Evolutionary conservation across 2,329 filamentous ascomycete species (phyloP).

Genomic region (Helotiales sp.): DNA sequence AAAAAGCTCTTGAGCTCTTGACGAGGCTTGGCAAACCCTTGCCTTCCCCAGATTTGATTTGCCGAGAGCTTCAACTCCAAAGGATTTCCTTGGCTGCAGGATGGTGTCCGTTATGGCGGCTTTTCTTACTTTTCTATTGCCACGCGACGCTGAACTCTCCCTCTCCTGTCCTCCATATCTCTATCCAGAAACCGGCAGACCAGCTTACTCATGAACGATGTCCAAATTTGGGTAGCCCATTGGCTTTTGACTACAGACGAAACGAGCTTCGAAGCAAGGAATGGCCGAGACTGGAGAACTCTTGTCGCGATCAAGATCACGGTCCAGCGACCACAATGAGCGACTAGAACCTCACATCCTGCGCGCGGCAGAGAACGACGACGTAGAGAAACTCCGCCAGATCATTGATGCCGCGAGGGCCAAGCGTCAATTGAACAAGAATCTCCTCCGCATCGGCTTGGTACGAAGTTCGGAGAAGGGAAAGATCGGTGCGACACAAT

Average conservation of each 20-base stretch:
- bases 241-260: neutral
- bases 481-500: slow-evolving; percentile 33
- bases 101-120: neutral
- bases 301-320: slow-evolving; percentile 28
- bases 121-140: neutral
- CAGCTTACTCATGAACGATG: neutral
- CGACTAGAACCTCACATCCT: slow-evolving; percentile 37
- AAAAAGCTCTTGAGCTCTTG: neutral
- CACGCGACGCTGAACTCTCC: neutral
- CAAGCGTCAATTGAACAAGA: slow-evolving; percentile 32
- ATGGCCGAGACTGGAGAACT: slow-evolving; percentile 15
- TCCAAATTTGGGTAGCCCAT: neutral
- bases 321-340: slow-evolving; percentile 33
- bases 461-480: slow-evolving; percentile 38
- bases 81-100: slow-evolving; percentile 10
- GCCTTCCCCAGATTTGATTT: slow-evolving; percentile 5
- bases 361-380: slow-evolving; percentile 35
- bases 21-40: slow-evolving; percentile 10
- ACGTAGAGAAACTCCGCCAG: slow-evolving; percentile 30
- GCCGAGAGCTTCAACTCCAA: slow-evolving; percentile 13
- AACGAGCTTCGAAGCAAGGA: neutral
- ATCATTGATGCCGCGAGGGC: slow-evolving; percentile 31
- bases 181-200: neutral
- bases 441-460: slow-evolving; percentile 35
- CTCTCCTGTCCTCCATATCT: neutral